Evolutionary conservation across 495 filamentous ascomycete species (phyloP).

Genomic region (Cercophora newfieldiana): DNA sequence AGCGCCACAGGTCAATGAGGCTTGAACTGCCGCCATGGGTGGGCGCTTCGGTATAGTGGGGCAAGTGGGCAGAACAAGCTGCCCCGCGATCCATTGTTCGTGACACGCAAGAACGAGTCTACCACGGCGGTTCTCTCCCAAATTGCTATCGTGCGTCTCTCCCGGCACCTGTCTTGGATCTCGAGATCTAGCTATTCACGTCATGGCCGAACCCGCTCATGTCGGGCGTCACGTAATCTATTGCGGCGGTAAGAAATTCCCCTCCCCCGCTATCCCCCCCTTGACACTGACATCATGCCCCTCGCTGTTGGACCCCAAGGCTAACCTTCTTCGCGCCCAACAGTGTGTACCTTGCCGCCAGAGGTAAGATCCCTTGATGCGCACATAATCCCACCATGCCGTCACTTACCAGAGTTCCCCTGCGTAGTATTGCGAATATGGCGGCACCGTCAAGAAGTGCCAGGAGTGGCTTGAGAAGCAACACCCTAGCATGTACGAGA

Average conservation of each 20-base stretch:
- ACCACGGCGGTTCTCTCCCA: not conserved
- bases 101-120: not conserved
- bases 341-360: constrained; percentile 90
- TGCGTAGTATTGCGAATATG: constrained; percentile 93
- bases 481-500: constrained; percentile 69
- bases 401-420: not conserved
- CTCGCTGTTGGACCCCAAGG: not conserved
- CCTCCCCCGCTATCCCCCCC: not conserved
- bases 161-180: not conserved
- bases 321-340: constrained; percentile 14
- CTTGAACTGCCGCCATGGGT: not conserved
- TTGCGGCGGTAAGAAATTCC: constrained; percentile 34
- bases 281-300: constrained; percentile 27
- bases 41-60: not conserved
- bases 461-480: constrained; percentile 87
- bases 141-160: not conserved
- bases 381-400: not conserved
- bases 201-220: constrained; percentile 32
- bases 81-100: constrained; percentile 11
- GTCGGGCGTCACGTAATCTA: constrained; percentile 32
- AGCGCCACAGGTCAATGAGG: not conserved
- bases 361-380: constrained; percentile 64
- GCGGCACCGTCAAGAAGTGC: constrained; percentile 96
- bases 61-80: not conserved
- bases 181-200: not conserved